Evolutionary conservation across 768 basidiomycete species (phyloP), one percentile per base, ranked within the genome.

Genomic region (Suillus fuscotomentosus): DNA sequence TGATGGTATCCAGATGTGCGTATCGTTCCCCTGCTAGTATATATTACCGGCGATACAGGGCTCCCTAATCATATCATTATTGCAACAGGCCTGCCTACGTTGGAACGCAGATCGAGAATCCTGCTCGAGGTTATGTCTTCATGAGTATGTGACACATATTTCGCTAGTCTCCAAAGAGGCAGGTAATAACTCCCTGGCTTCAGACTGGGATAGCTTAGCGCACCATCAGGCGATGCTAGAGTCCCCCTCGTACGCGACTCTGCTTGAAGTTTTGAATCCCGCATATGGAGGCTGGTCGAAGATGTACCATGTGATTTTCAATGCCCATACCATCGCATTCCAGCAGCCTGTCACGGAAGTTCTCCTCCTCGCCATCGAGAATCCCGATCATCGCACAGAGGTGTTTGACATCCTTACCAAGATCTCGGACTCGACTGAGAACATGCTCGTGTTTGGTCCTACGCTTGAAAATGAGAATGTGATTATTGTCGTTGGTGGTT

Each of bases 201-300:
- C 22, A 76, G 73, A 76, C 60, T 74, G 74, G 73, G 74, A 72
- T 17, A 71, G 14, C 41, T 63, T 60, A 9, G 69, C 74, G 13
- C 48, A 65, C 22, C 74, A 74, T 62, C 42, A 66, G 47, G 61
- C 63, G 1, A 0, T 71, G 48, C 62, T 68, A 0, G 41, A 3
- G 51, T 22, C 10, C 38, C 42, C 62, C 2, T 41, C 41, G 9
- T 71, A 71, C 36, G 3, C 42, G 6, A 38, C 3, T 3, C 34
- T 76, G 48, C 0, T 59, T n/a, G 50, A 31, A 17, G 13, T 24
- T 5, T 64, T 74, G 45, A 48, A 36, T 13, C 64, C 65, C 11
- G 50, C 61, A 41, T 2, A 72, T 20, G 54, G 53, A 6, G 65
- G 65, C n/a, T 41, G 59, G 15, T 3, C 31, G 27, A 60, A 68